Conservation (phyloP, 371 early-diverging fungal species). For the Mortierella sp. region DNA sequence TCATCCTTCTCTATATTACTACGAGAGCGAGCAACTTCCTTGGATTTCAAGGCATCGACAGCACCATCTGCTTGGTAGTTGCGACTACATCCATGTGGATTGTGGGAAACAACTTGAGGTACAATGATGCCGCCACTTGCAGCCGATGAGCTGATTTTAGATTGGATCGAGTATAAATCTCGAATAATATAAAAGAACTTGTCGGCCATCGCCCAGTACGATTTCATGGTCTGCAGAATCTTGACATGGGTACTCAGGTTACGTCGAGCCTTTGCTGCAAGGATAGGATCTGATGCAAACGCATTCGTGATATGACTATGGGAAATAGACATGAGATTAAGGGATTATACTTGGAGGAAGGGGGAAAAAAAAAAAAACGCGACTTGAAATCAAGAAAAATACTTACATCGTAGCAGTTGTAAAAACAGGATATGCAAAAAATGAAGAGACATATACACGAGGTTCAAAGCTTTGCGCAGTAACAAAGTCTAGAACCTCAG, state of each 20-base stretch:
- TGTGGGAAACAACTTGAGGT: conserved; percentile 52
- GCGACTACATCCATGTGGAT: conserved; percentile 29
- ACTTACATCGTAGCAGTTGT: conserved; percentile 67
- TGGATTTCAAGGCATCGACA: conserved; percentile 17
- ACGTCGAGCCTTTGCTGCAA: conserved; percentile 62
- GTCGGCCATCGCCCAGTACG: conserved; percentile 74
- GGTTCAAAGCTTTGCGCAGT: conserved; percentile 38
- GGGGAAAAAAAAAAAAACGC: not conserved
- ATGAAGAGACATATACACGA: conserved; percentile 60
- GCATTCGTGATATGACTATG: conserved; percentile 67
- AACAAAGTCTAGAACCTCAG: conserved; percentile 59
- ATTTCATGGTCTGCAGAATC: conserved; percentile 64
- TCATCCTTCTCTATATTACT: not conserved
- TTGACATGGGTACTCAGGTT: conserved; percentile 64
- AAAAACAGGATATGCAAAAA: conserved; percentile 66
- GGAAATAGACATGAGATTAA: no score
- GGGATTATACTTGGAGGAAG: no score
- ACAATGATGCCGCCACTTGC: conserved; percentile 33
- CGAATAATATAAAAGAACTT: conserved; percentile 72
- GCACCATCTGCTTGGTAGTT: conserved; percentile 19
- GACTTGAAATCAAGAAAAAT: not conserved
- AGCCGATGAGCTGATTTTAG: conserved; percentile 52
- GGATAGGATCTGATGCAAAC: conserved; percentile 59
- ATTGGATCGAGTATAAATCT: conserved; percentile 69
- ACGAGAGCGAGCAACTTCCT: conserved; percentile 7